These are phyloP conservation scores for Marasmius fiardii DNA, from an alignment of 1,284 basidiomycete species.

Conservation along the genomic window DNA sequence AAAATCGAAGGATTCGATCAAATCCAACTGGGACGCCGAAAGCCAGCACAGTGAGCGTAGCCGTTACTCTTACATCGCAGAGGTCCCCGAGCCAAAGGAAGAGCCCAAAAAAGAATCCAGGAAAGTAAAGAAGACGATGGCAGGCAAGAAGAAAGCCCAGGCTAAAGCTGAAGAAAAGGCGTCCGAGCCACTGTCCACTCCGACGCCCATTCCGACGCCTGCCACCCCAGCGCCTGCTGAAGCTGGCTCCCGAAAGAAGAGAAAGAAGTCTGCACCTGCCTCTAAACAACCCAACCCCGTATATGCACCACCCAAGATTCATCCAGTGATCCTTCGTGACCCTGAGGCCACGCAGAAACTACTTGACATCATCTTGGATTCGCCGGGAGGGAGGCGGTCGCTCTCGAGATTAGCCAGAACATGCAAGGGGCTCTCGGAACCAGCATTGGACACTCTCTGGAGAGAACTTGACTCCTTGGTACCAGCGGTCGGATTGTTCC, in stretches of 20 bases:
- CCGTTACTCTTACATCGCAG: neutral
- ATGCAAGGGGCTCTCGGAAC: conserved; percentile 66
- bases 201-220: neutral
- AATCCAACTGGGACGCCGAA: neutral
- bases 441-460: conserved; percentile 72
- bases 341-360: conserved; percentile 59
- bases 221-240: neutral
- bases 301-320: conserved; percentile 50
- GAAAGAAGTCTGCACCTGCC: neutral
- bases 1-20: neutral
- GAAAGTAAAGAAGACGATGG: neutral
- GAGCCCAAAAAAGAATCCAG: neutral
- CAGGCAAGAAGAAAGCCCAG: neutral
- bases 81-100: neutral
- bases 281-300: conserved; percentile 29
- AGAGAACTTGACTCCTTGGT: conserved; percentile 71
- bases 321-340: conserved; percentile 53
- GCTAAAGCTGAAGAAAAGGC: neutral
- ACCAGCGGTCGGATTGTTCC: conserved; percentile 69
- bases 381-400: conserved; percentile 58
- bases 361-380: conserved; percentile 66
- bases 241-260: neutral
- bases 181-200: too few relatives aligned
- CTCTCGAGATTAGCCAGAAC: conserved; percentile 69
- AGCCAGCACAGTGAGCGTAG: neutral